A percentile compares a stretch with the other conserved stretches of the same genome.
phyloP scores from a whole-genome alignment of 1,139 yeast species.

The Lodderomyces pseudojiufengensis region DNA sequence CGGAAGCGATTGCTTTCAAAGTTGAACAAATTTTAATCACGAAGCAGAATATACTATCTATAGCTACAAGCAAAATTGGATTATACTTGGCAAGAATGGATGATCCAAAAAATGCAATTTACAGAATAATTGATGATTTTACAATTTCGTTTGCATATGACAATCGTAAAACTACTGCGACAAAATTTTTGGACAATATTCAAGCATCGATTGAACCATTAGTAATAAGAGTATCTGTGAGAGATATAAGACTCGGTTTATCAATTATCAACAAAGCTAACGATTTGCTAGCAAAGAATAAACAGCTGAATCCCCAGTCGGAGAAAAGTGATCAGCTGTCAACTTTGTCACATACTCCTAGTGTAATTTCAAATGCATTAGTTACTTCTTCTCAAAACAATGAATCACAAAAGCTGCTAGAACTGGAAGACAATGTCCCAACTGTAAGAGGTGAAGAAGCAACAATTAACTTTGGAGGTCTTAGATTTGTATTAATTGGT shows the following conservation, averaged over 20 bases:
- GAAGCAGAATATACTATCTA: conserved; percentile 60
- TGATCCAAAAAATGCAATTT: conserved; percentile 50
- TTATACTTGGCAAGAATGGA: conserved; percentile 83
- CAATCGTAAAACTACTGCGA: conserved; percentile 57
- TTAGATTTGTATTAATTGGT: conserved; percentile 85
- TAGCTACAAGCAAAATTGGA: conserved; percentile 79
- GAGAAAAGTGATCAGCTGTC: conserved; percentile 13
- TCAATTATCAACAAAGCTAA: conserved; percentile 71
- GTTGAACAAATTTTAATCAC: conserved; percentile 75
- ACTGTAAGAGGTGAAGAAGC: conserved; percentile 70
- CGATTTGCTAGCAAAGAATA: conserved; percentile 42
- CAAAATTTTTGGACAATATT: conserved; percentile 57
- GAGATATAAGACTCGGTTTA: conserved; percentile 82
- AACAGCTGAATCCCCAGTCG: conserved; percentile 18
- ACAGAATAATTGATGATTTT: conserved; percentile 86
- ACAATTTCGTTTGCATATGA: conserved; percentile 76
- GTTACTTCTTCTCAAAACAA: no score
- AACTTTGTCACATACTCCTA: conserved; percentile 51
- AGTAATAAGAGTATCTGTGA: conserved; percentile 72
- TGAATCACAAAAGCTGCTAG: background rate
- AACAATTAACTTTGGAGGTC: conserved; percentile 70
- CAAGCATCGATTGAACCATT: conserved; percentile 78
- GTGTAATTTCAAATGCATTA: conserved; percentile 38
- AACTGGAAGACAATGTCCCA: conserved; percentile 27
- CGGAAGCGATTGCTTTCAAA: conserved; percentile 89